phyloP scores from a whole-genome alignment of 306 rosid species.

The Ceratonia siliqua region DNA sequence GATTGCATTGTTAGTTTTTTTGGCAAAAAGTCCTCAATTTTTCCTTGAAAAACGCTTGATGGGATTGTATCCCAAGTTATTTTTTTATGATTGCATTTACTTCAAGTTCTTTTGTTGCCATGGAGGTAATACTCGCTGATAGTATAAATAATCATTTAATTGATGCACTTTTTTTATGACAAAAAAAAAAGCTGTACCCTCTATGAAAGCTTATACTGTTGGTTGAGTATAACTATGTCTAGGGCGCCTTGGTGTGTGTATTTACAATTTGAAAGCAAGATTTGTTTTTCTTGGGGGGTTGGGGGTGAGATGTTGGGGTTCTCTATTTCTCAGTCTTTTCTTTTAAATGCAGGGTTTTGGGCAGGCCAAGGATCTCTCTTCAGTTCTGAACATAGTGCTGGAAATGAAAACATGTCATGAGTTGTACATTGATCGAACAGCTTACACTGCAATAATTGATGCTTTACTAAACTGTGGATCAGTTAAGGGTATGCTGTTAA shows the following conservation, averaged over 20 bases:
- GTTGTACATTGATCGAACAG: conserved; percentile 69
- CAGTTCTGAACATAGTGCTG: conserved; percentile 60
- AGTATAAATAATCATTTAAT: conserved; percentile 10
- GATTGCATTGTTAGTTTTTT: conserved; percentile 1
- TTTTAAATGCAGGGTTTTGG: conserved; percentile 67
- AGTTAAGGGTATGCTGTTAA: conserved; percentile 58
- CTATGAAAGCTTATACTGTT: not conserved
- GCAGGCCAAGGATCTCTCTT: conserved; percentile 57
- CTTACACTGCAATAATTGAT: conserved; percentile 76
- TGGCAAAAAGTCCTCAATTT: not conserved
- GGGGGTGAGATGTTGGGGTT: conserved; percentile 7
- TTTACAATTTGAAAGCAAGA: not conserved
- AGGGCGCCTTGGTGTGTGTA: not conserved
- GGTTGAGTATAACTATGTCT: not conserved
- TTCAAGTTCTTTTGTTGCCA: not conserved
- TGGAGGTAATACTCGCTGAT: conserved; percentile 16
- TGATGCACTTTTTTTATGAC: not conserved
- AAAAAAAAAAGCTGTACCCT: not conserved
- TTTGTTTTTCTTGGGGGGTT: not conserved
- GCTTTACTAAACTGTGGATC: conserved; percentile 75
- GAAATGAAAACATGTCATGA: conserved; percentile 69
- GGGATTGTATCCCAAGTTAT: not conserved
- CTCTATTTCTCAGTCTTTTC: conserved; percentile 24
- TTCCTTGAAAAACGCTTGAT: conserved; percentile 4
- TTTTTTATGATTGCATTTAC: conserved; percentile 1